phyloP scores from a whole-genome alignment of 2,329 filamentous ascomycete species.

The Beauveria caledonica region DNA sequence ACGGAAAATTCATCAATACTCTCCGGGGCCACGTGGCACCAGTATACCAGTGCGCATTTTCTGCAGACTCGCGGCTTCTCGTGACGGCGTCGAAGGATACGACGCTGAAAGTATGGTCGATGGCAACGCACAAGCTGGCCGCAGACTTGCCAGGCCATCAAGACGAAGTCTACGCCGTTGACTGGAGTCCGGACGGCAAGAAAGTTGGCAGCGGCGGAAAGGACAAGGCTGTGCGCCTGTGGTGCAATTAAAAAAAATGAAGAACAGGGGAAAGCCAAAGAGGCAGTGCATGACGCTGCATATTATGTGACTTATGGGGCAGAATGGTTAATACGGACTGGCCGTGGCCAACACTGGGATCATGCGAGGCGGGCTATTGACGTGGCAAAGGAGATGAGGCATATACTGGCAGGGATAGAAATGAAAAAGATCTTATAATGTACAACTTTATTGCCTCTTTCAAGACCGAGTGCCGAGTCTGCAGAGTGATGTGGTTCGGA shows the following conservation, averaged over 20 bases:
- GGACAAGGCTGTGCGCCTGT: constrained; percentile 69
- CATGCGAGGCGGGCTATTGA: constrained; percentile 2
- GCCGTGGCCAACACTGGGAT: background rate
- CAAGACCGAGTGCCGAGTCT: background rate
- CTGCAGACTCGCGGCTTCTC: constrained; percentile 79
- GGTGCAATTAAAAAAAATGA: constrained; percentile 45
- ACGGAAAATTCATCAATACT: constrained; percentile 74
- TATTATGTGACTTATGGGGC: background rate
- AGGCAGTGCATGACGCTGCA: background rate
- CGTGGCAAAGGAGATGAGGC: constrained; percentile 8
- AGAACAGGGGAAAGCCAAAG: background rate
- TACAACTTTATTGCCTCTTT: background rate
- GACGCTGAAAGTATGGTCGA: constrained; percentile 91
- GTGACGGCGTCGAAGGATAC: constrained; percentile 88
- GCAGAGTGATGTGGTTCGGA: constrained; percentile 3
- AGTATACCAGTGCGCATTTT: constrained; percentile 90
- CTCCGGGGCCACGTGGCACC: constrained; percentile 81
- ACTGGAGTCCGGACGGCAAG: constrained; percentile 89
- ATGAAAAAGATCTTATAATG: background rate
- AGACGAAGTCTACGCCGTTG: constrained; percentile 88
- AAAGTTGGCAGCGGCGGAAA: constrained; percentile 87
- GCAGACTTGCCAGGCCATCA: constrained; percentile 79
- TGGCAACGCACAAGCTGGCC: constrained; percentile 72
- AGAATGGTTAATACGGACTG: background rate
- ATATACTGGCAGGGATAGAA: background rate